Conservation (phyloP, 306 rosid species). For the Fragaria iinumae region DNA sequence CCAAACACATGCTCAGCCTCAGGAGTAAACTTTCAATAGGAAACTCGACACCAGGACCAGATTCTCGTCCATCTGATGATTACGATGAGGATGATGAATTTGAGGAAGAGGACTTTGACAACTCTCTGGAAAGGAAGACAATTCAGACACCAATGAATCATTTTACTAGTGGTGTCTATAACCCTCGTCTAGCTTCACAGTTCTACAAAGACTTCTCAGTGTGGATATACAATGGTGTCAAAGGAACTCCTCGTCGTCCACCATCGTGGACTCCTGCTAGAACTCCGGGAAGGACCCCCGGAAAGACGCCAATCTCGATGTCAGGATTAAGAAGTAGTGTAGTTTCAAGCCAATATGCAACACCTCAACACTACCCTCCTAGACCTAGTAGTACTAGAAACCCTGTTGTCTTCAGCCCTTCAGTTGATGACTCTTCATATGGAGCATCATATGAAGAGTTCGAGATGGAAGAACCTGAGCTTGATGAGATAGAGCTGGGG, state of each 20-base stretch:
- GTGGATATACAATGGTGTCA: constrained; percentile 79
- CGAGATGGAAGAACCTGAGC: constrained; percentile 50
- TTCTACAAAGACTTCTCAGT: constrained; percentile 77
- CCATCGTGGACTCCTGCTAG: constrained; percentile 86
- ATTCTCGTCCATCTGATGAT: constrained; percentile 37
- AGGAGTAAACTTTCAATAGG: constrained; percentile 51
- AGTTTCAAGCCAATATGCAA: constrained; percentile 54
- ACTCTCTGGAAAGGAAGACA: constrained; percentile 68
- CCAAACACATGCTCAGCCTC: constrained; percentile 55
- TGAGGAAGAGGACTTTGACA: constrained; percentile 54
- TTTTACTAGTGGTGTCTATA: constrained; percentile 43
- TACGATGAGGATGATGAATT: constrained; percentile 25
- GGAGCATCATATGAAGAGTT: constrained; percentile 46
- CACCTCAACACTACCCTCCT: constrained; percentile 37
- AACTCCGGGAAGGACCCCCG: constrained; percentile 68
- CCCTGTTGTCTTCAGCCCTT: constrained; percentile 35
- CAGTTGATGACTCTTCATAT: constrained; percentile 45
- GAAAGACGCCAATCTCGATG: constrained; percentile 36
- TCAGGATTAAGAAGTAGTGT: constrained; percentile 40
- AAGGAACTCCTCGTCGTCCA: constrained; percentile 61
- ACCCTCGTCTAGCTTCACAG: constrained; percentile 74
- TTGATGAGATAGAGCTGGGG: constrained; percentile 49
- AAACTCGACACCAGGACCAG: constrained; percentile 35
- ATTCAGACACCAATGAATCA: constrained; percentile 46
- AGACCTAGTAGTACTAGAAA: constrained; percentile 18